phyloP scores from a whole-genome alignment of 2,329 filamentous ascomycete genomes.

The Claviceps sorghi region DNA sequence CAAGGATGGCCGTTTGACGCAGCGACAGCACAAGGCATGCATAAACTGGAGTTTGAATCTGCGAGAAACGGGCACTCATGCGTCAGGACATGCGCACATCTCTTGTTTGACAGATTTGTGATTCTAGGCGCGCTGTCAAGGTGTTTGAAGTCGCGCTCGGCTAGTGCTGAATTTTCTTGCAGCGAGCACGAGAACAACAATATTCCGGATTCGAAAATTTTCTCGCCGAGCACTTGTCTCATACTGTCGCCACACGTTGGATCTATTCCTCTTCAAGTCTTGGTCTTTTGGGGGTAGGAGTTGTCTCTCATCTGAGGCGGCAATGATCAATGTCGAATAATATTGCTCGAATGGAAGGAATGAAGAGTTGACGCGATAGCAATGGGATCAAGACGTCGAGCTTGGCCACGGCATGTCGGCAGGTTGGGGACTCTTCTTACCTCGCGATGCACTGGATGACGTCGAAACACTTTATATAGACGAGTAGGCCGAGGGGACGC shows the following conservation, averaged over 20 bases:
- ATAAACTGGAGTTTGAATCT: slow-evolving; percentile 15
- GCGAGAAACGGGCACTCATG: slow-evolving; percentile 15
- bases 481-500: background rate
- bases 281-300: background rate
- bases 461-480: background rate
- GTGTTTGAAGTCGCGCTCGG: background rate
- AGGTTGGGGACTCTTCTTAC: background rate
- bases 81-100: slow-evolving; percentile 13
- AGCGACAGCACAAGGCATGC: slow-evolving; percentile 12
- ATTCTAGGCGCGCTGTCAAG: slow-evolving; percentile 4
- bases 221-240: slow-evolving; percentile 1
- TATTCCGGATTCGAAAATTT: background rate
- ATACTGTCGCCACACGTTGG: background rate
- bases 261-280: background rate
- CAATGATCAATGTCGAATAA: background rate
- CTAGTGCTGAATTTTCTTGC: background rate
- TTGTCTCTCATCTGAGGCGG: background rate
- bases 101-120: slow-evolving; percentile 14
- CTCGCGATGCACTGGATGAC: background rate
- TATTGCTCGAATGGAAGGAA: background rate
- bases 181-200: background rate
- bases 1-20: slow-evolving; percentile 14
- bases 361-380: background rate
- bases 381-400: background rate
- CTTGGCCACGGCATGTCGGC: background rate